phyloP scores from a whole-genome alignment of 768 basidiomycete species.

The Sarcomyxa edulis region DNA sequence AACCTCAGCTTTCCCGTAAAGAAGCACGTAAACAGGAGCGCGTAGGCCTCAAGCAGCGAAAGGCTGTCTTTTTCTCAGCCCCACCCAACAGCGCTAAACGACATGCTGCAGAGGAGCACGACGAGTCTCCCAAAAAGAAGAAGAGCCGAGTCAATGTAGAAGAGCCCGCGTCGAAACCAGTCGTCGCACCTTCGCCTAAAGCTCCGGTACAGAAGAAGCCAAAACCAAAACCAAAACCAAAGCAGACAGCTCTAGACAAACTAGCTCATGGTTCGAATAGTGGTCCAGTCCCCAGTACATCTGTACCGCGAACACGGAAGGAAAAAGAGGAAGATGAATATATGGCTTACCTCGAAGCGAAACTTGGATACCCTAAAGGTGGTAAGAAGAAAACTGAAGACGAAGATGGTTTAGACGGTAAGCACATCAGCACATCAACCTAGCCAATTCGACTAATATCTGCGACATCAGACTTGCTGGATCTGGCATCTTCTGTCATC shows the following conservation, averaged over 20 bases:
- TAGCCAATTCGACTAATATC: background rate
- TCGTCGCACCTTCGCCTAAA: too few species aligned
- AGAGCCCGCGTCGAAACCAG: background rate
- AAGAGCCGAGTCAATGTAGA: conserved; percentile 31
- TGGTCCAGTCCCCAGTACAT: conserved; percentile 4
- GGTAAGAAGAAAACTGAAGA: conserved; percentile 37
- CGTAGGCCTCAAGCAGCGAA: conserved; percentile 54
- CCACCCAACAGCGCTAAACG: conserved; percentile 23
- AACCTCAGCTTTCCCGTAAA: conserved; percentile 40
- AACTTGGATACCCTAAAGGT: conserved; percentile 53
- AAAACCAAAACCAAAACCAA: conserved; percentile 11
- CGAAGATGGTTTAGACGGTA: conserved; percentile 86
- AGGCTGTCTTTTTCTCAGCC: conserved; percentile 50
- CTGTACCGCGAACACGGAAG: conserved; percentile 24
- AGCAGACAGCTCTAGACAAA: conserved; percentile 30
- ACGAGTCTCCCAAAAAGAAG: conserved; percentile 46
- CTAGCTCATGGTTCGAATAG: conserved; percentile 16
- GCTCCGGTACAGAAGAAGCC: too few species aligned
- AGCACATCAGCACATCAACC: conserved; percentile 18
- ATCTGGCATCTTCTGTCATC: conserved; percentile 38
- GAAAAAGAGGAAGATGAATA: conserved; percentile 78
- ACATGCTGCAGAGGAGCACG: conserved; percentile 36
- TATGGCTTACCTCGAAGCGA: conserved; percentile 78
- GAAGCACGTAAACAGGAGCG: conserved; percentile 62
- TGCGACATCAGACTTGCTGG: conserved; percentile 48